A percentile compares a stretch with the other conserved stretches of the same genome.
Conservation (phyloP, 164 flowering plant species). For the Protea cynaroides region DNA sequence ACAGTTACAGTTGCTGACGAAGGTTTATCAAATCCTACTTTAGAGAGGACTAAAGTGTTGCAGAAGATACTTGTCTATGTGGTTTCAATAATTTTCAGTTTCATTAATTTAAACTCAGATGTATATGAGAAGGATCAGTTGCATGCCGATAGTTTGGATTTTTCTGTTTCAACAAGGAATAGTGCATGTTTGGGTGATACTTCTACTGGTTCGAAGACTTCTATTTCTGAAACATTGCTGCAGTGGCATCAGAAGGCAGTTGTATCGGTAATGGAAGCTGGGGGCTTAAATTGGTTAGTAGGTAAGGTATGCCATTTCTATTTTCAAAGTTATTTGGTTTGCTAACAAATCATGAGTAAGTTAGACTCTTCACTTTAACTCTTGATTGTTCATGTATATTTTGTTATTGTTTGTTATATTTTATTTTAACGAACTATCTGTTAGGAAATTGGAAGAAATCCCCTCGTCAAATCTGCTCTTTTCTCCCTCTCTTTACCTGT, state of each 20-base stretch:
- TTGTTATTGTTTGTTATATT: no score
- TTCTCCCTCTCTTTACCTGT: no score
- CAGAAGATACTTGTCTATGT: slow-evolving; percentile 64
- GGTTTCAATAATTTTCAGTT: slow-evolving; percentile 61
- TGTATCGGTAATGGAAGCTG: slow-evolving; percentile 94
- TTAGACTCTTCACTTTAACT: not conserved
- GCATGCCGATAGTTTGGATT: slow-evolving; percentile 20
- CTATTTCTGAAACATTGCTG: slow-evolving; percentile 34
- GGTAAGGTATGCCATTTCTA: slow-evolving; percentile 80
- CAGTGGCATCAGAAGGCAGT: slow-evolving; percentile 83
- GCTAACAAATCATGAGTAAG: not conserved
- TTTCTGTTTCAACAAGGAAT: slow-evolving; percentile 20
- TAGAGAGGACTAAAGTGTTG: slow-evolving; percentile 50
- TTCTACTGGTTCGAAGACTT: slow-evolving; percentile 22
- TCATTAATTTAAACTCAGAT: slow-evolving; percentile 50
- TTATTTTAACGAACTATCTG: no score
- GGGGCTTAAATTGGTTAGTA: slow-evolving; percentile 99
- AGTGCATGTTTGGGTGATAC: slow-evolving; percentile 22
- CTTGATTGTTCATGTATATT: no score
- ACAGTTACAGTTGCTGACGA: slow-evolving; percentile 62
- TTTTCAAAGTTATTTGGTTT: slow-evolving; percentile 4
- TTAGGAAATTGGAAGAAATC: no score
- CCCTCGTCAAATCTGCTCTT: no score
- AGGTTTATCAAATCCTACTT: slow-evolving; percentile 27
- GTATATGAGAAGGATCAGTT: slow-evolving; percentile 29